These are phyloP conservation scores for Cupressus sempervirens DNA, from an alignment of 75 land plant species.

Conservation along the genomic window DNA sequence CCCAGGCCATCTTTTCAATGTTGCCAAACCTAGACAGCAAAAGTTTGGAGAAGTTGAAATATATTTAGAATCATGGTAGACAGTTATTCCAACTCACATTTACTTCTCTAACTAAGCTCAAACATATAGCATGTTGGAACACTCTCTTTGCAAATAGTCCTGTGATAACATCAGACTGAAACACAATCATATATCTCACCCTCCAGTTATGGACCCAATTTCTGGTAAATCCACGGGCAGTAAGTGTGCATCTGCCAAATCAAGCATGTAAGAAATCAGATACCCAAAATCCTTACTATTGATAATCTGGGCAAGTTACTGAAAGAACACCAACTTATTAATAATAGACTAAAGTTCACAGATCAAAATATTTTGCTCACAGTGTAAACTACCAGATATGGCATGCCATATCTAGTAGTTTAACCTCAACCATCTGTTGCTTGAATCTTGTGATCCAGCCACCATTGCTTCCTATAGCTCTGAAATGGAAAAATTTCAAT, in stretches of 20 bases:
- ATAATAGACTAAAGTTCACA: background rate
- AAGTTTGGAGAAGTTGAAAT: background rate
- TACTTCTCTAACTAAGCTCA: background rate
- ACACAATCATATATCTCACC: conserved; percentile 28
- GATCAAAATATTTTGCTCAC: too few species aligned
- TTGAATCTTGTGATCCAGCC: too few species aligned
- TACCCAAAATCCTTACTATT: background rate
- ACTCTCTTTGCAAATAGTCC: background rate
- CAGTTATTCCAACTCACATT: background rate
- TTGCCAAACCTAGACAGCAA: conserved; percentile 26
- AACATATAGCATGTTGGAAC: background rate
- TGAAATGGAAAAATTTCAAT: too few species aligned
- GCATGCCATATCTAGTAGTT: too few species aligned
- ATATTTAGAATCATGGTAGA: background rate
- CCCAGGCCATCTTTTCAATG: conserved; percentile 98
- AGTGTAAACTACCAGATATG: too few species aligned
- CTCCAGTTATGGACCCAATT: conserved; percentile 58
- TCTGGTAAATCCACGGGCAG: conserved; percentile 88
- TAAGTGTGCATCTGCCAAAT: conserved; percentile 71
- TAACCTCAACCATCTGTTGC: too few species aligned
- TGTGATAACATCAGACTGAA: background rate
- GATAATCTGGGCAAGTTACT: background rate
- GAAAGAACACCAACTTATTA: background rate
- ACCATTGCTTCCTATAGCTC: too few species aligned
- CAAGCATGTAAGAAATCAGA: background rate